A percentile compares a stretch with the other conserved stretches of the same genome.
These are phyloP conservation scores for Tillandsia leiboldiana DNA, from an alignment of 176 grass and related monocot genomes.

Conservation along the genomic window DNA sequence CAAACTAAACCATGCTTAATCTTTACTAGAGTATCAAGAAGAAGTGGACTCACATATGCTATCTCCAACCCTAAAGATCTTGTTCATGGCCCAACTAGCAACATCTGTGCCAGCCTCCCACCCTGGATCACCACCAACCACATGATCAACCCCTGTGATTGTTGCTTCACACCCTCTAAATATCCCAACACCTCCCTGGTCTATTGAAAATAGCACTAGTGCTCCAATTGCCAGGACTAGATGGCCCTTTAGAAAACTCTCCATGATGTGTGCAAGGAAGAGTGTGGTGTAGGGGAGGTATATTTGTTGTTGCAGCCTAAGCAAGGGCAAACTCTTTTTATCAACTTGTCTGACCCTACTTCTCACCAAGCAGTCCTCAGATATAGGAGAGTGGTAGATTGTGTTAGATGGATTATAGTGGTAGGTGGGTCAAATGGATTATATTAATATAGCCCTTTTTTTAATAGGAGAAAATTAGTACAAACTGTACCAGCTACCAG, in stretches of 20 bases:
- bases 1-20: too few relatives aligned
- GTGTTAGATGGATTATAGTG: not conserved
- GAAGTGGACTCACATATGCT: slow-evolving; percentile 22
- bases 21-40: not conserved
- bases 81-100: slow-evolving; percentile 23
- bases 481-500: too few relatives aligned
- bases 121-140: slow-evolving; percentile 40
- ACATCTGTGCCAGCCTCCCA: slow-evolving; percentile 29
- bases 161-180: not conserved
- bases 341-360: slow-evolving; percentile 6
- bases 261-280: slow-evolving; percentile 5
- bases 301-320: not conserved
- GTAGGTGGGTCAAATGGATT: too few relatives aligned
- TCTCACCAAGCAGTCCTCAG: slow-evolving; percentile 24
- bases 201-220: slow-evolving; percentile 3
- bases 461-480: too few relatives aligned
- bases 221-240: slow-evolving; percentile 9
- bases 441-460: too few relatives aligned
- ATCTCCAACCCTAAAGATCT: slow-evolving; percentile 23
- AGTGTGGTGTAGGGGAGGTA: slow-evolving; percentile 13
- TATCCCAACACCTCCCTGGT: not conserved
- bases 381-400: slow-evolving; percentile 12
- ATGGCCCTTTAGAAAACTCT: slow-evolving; percentile 1
- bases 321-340: not conserved
- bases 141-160: slow-evolving; percentile 22